Evolutionary conservation across 2,329 filamentous ascomycete genomes (phyloP).

Genomic region (Chrysosporium queenslandicum): DNA sequence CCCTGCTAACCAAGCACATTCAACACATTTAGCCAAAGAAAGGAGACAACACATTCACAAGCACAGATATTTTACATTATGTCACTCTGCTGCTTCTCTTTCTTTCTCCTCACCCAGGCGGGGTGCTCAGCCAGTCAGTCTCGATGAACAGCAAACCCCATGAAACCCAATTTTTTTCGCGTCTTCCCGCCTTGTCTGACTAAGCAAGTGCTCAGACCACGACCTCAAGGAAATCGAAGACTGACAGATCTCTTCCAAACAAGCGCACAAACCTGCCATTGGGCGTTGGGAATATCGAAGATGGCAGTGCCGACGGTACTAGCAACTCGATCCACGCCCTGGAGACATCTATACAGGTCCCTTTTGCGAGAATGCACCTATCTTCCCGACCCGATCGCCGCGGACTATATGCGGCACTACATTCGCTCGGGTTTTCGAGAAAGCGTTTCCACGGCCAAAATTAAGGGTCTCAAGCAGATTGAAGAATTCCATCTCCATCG

Average conservation of each 20-base stretch:
- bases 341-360: conserved; percentile 44
- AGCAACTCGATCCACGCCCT: conserved; percentile 16
- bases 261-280: not conserved
- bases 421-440: conserved; percentile 42
- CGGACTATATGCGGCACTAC: conserved; percentile 42
- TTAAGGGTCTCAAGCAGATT: not conserved
- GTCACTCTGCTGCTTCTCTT: not conserved
- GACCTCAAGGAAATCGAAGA: too few species aligned
- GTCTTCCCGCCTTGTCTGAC: conserved; percentile 13
- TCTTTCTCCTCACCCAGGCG: not conserved
- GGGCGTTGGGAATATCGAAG: not conserved
- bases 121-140: not conserved
- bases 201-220: too few species aligned
- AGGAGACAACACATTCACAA: not conserved
- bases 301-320: conserved; percentile 1
- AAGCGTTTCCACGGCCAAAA: conserved; percentile 20
- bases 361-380: conserved; percentile 52
- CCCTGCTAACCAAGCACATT: not conserved
- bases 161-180: conserved; percentile 12
- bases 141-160: not conserved
- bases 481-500: conserved; percentile 18
- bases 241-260: not conserved
- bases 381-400: conserved; percentile 48
- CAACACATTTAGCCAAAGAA: not conserved
- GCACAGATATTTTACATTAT: too few species aligned